Evolutionary conservation across 2,329 filamentous ascomycete genomes (phyloP).

Genomic region (Apiospora marii): DNA sequence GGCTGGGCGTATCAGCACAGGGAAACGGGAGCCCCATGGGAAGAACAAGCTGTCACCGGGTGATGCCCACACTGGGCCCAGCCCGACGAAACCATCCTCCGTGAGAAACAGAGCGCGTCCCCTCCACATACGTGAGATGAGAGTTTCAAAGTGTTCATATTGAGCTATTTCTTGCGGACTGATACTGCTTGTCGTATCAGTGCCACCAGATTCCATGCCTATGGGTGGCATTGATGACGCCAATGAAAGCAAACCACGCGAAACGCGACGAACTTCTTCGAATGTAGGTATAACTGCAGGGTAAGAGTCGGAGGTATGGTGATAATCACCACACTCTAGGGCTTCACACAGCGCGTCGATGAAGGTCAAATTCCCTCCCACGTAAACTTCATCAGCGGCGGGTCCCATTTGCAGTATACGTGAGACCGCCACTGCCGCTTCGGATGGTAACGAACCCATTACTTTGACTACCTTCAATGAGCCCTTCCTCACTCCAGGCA

Average conservation of each 20-base stretch:
- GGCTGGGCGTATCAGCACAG: neutral
- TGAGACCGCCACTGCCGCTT: neutral
- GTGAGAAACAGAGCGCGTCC: neutral
- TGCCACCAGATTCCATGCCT: too few relatives aligned
- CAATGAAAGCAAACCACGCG: neutral
- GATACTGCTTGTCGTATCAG: neutral
- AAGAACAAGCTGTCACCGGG: slow-evolving; percentile 1
- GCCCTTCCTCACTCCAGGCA: neutral
- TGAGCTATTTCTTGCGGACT: neutral
- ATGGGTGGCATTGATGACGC: neutral
- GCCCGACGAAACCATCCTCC: neutral
- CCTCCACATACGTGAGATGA: neutral
- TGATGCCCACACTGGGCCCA: neutral
- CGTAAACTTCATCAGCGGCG: neutral
- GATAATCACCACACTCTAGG: neutral
- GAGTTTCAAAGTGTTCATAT: neutral
- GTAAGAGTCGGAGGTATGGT: neutral
- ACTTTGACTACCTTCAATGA: neutral
- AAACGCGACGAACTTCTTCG: neutral
- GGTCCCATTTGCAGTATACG: neutral
- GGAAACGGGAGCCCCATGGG: neutral
- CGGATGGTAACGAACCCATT: neutral
- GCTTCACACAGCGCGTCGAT: neutral
- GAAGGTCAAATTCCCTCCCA: neutral
- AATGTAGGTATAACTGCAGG: neutral